phyloP scores from a whole-genome alignment of 129 eudicot genomes.

The Lactuca sativa region DNA sequence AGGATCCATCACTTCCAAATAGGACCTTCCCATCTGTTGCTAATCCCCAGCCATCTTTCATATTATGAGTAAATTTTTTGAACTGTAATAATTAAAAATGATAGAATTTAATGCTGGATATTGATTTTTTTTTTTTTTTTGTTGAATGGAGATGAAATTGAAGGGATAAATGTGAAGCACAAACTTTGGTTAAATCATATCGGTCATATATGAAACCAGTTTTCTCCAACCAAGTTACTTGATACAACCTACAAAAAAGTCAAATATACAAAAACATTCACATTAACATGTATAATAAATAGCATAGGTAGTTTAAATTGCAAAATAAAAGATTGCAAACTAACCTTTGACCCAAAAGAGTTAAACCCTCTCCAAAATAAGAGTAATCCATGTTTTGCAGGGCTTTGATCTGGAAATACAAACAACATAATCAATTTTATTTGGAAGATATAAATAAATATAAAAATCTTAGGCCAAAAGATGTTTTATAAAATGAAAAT shows the following conservation, averaged over 20 bases:
- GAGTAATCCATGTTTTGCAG: slow-evolving; percentile 53
- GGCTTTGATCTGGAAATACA: slow-evolving; percentile 48
- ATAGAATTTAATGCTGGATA: not conserved
- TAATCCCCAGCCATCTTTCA: slow-evolving; percentile 99
- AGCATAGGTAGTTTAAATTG: slow-evolving; percentile 1
- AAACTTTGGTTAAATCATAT: slow-evolving; percentile 73
- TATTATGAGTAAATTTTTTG: slow-evolving; percentile 58
- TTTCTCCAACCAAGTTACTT: slow-evolving; percentile 86
- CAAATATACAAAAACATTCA: not conserved
- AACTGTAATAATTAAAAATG: slow-evolving; percentile 40
- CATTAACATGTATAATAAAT: not conserved
- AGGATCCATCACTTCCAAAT: slow-evolving; percentile 91
- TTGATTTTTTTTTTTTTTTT: slow-evolving; percentile 7
- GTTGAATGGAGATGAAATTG: slow-evolving; percentile 3
- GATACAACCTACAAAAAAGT: slow-evolving; percentile 88
- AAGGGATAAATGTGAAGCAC: slow-evolving; percentile 44
- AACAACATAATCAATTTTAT: slow-evolving; percentile 26
- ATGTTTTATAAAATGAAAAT: not conserved
- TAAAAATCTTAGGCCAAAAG: not conserved
- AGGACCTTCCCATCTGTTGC: slow-evolving; percentile 82
- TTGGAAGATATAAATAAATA: slow-evolving; percentile 7
- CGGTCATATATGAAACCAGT: slow-evolving; percentile 88
- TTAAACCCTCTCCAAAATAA: slow-evolving; percentile 88
- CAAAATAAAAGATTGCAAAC: slow-evolving; percentile 18
- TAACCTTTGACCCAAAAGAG: slow-evolving; percentile 82